Evolutionary conservation across 306 rosid species (phyloP).

Genomic region (Dalbergia cultrata): DNA sequence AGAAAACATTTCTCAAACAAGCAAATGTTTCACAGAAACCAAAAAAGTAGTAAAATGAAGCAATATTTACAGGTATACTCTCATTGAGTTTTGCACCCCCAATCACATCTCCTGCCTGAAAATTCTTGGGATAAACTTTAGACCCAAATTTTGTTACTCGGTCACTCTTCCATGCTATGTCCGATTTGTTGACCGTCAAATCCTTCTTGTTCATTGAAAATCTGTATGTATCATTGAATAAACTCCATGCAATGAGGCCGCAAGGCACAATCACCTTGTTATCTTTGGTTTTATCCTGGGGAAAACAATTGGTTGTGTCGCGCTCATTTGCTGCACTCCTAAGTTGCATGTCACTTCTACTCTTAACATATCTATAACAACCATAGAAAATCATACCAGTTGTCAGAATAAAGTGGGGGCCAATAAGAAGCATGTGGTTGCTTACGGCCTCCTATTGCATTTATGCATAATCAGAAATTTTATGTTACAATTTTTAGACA

Average conservation of each 20-base stretch:
- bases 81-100: slow-evolving; percentile 82
- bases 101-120: slow-evolving; percentile 61
- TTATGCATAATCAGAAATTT: neutral
- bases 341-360: slow-evolving; percentile 78
- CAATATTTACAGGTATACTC: slow-evolving; percentile 69
- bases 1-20: too few relatives aligned
- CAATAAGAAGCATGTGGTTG: neutral
- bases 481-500: too few relatives aligned
- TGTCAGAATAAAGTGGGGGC: neutral
- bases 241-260: slow-evolving; percentile 93
- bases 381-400: slow-evolving; percentile 6
- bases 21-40: neutral
- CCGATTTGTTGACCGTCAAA: slow-evolving; percentile 65
- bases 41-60: slow-evolving; percentile 4
- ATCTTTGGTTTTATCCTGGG: slow-evolving; percentile 37
- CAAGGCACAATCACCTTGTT: slow-evolving; percentile 79
- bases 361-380: slow-evolving; percentile 76
- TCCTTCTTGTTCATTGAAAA: slow-evolving; percentile 61
- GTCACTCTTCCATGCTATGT: slow-evolving; percentile 90
- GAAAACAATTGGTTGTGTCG: slow-evolving; percentile 41
- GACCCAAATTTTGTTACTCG: slow-evolving; percentile 65
- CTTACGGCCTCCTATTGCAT: neutral
- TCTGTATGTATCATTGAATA: slow-evolving; percentile 85
- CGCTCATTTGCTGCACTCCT: slow-evolving; percentile 47
- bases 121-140: slow-evolving; percentile 77